A percentile compares a stretch with the other conserved stretches of the same genome.
These are phyloP conservation scores for Aquilaria agallochum DNA, from an alignment of 441 rosid genomes.

Conservation along the genomic window DNA sequence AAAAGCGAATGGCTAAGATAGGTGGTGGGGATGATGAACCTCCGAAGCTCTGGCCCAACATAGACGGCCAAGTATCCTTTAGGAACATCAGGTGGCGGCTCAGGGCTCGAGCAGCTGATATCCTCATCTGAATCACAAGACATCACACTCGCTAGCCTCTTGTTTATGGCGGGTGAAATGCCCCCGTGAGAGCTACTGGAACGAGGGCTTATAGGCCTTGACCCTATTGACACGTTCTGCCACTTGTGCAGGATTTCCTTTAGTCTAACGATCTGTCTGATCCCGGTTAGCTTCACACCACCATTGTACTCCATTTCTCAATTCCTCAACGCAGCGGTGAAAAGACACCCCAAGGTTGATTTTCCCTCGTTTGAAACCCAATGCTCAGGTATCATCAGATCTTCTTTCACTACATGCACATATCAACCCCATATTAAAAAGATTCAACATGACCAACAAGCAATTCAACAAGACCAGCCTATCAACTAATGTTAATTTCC, in stretches of 20 bases:
- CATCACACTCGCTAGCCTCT: constrained; percentile 34
- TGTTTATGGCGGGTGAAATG: constrained; percentile 36
- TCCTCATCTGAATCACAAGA: constrained; percentile 84
- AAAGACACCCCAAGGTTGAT: constrained; percentile 20
- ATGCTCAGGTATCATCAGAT: constrained; percentile 31
- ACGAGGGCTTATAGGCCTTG: constrained; percentile 27
- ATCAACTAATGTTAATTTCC: background rate
- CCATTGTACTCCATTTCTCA: constrained; percentile 52
- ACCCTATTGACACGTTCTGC: constrained; percentile 63
- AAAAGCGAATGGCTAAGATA: constrained; percentile 77
- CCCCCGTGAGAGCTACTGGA: constrained; percentile 20
- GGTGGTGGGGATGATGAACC: constrained; percentile 83
- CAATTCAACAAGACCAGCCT: background rate
- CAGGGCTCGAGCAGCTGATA: constrained; percentile 51
- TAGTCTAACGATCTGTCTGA: constrained; percentile 73
- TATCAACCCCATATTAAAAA: background rate
- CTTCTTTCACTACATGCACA: constrained; percentile 33
- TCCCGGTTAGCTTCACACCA: constrained; percentile 62
- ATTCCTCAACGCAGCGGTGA: constrained; percentile 24
- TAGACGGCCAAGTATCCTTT: constrained; percentile 85
- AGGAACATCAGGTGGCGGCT: constrained; percentile 78
- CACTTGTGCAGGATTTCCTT: constrained; percentile 84
- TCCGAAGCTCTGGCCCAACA: constrained; percentile 84
- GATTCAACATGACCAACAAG: background rate
- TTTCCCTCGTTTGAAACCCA: constrained; percentile 25